Percentiles rank a stretch among this genome's conserved stretches.
These are phyloP conservation scores for Leptomonas pyrrhocoris DNA, from an alignment of 208 protist genomes.

Conservation along the genomic window DNA sequence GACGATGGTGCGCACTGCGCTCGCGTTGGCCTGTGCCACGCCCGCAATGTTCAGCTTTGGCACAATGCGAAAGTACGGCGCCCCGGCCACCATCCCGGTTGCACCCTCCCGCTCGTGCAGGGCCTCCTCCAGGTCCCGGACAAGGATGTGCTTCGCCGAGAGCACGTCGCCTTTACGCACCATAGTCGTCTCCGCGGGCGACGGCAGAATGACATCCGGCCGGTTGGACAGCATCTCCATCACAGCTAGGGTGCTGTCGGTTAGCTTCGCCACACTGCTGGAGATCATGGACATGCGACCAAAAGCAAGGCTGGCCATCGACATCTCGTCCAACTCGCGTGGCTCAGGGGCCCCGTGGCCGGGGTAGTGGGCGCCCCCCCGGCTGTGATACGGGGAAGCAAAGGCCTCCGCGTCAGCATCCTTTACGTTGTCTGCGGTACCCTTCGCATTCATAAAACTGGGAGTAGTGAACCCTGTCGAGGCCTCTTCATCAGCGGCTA, in stretches of 20 bases:
- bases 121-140: constrained; percentile 78
- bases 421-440: neutral
- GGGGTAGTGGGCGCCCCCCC: neutral
- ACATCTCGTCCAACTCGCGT: constrained; percentile 26
- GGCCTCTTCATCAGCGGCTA: too few species aligned
- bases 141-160: constrained; percentile 77
- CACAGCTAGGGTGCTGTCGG: constrained; percentile 65
- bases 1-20: constrained; percentile 73
- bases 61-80: constrained; percentile 87
- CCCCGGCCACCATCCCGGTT: constrained; percentile 82
- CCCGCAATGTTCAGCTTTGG: constrained; percentile 86
- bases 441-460: neutral
- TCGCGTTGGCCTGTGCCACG: constrained; percentile 79
- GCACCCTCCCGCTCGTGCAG: constrained; percentile 56
- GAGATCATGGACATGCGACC: constrained; percentile 64
- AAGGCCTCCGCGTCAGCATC: neutral
- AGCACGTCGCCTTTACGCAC: constrained; percentile 80
- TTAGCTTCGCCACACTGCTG: constrained; percentile 58
- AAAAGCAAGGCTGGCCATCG: constrained; percentile 42
- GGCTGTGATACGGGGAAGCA: neutral
- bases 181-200: constrained; percentile 64
- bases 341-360: neutral
- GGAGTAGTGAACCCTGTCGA: neutral
- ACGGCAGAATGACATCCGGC: constrained; percentile 66
- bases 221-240: constrained; percentile 74